Evolutionary conservation across 331 rosid species (phyloP).

Genomic region (Malus hybrid): DNA sequence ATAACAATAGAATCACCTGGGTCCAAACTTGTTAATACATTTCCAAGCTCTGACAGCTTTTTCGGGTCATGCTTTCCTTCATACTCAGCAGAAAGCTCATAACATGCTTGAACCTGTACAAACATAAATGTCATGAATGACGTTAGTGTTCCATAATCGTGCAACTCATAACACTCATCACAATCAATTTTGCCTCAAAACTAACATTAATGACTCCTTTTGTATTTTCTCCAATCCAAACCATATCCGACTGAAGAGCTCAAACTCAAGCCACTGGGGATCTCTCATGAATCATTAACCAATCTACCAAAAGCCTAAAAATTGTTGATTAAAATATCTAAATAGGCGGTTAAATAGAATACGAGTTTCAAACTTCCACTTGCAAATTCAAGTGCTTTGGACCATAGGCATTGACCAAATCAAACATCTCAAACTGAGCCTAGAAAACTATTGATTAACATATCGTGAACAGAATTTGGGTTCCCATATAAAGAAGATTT

Average conservation of each 20-base stretch:
- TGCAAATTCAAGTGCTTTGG: slow-evolving; percentile 2
- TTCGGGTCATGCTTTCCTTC: slow-evolving; percentile 80
- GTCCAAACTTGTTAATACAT: slow-evolving; percentile 70
- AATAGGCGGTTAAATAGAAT: not conserved
- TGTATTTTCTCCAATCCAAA: not conserved
- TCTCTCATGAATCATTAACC: not conserved
- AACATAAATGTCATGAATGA: not conserved
- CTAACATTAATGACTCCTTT: not conserved
- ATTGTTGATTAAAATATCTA: not conserved
- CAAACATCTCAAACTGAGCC: not conserved
- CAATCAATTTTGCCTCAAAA: not conserved
- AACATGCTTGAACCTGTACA: slow-evolving; percentile 82
- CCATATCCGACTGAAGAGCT: not conserved
- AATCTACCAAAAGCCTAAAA: not conserved
- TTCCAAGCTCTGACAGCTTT: slow-evolving; percentile 88
- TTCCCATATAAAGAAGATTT: not conserved
- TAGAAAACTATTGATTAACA: not conserved
- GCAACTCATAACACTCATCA: not conserved
- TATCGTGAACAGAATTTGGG: not conserved
- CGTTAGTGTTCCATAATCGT: not conserved
- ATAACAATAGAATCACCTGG: slow-evolving; percentile 95
- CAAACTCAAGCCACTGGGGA: not conserved
- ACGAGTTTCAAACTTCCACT: not conserved
- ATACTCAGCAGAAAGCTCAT: slow-evolving; percentile 94
- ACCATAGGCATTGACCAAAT: not conserved